phyloP scores from a whole-genome alignment of 352 stramenopile genomes.

The Globisporangium sylvaticum region DNA sequence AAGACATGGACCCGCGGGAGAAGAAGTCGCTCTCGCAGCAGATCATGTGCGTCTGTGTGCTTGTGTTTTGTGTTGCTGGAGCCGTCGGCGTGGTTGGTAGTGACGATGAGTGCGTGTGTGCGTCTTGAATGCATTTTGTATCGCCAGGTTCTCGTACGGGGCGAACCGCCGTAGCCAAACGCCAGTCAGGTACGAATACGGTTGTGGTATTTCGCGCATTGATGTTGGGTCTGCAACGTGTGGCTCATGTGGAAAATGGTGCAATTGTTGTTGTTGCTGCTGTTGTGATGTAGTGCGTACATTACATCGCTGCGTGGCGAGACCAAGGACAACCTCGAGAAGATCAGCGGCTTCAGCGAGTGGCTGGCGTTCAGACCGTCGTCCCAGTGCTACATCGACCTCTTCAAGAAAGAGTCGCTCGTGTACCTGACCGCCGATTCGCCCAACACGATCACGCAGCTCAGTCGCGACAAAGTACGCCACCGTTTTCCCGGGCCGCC shows the following conservation, averaged over 20 bases:
- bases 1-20: constrained; percentile 91
- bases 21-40: constrained; percentile 93
- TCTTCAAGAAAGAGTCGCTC: constrained; percentile 81
- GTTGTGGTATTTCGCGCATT: not conserved
- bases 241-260: not conserved
- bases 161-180: constrained; percentile 58
- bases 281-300: constrained; percentile 29
- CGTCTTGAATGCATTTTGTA: not conserved
- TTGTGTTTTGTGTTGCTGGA: not conserved
- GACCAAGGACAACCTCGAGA: constrained; percentile 78
- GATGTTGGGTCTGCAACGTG: not conserved
- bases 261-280: not conserved
- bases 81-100: not conserved
- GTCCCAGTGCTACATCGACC: constrained; percentile 58
- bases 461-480: constrained; percentile 81
- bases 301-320: constrained; percentile 74
- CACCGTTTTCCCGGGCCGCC: not conserved
- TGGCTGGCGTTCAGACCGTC: constrained; percentile 69
- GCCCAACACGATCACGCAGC: constrained; percentile 83
- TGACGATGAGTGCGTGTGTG: not conserved
- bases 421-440: constrained; percentile 96
- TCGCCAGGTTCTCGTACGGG: constrained; percentile 75
- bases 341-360: constrained; percentile 89
- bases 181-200: constrained; percentile 41
- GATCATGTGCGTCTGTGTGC: constrained; percentile 80